phyloP scores from a whole-genome alignment of 192 early-diverging fungal species.

The Phycomyces blakesleeanus region DNA sequence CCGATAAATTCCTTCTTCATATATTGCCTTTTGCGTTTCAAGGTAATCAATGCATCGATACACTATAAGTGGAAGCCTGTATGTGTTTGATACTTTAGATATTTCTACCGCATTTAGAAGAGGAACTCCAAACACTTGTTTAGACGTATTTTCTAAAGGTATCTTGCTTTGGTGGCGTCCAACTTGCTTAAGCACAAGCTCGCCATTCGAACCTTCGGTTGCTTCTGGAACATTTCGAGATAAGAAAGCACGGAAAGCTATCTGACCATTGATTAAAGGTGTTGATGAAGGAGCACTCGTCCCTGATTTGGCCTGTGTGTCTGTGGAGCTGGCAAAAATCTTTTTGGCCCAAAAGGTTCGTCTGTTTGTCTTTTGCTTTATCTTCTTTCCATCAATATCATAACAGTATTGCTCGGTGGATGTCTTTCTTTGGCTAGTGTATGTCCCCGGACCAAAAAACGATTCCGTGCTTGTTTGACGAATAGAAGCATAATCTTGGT shows the following conservation, averaged over 20 bases:
- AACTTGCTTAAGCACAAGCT: not conserved
- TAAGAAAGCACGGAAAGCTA: slow-evolving; percentile 26
- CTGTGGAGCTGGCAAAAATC: slow-evolving; percentile 20
- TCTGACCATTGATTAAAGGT: not conserved
- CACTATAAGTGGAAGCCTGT: slow-evolving; percentile 87
- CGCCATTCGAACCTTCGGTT: not conserved
- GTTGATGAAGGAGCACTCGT: not conserved
- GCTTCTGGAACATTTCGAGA: slow-evolving; percentile 16
- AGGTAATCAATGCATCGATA: slow-evolving; percentile 96
- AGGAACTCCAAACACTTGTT: slow-evolving; percentile 80
- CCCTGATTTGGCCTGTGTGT: not conserved
- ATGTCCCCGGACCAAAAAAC: not conserved
- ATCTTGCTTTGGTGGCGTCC: not conserved
- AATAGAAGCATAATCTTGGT: not conserved
- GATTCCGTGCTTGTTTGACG: not conserved
- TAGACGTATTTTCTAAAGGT: slow-evolving; percentile 8
- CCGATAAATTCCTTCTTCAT: slow-evolving; percentile 96
- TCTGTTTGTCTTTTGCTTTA: slow-evolving; percentile 26
- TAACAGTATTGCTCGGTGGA: not conserved
- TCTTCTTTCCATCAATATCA: slow-evolving; percentile 20
- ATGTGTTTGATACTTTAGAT: slow-evolving; percentile 69
- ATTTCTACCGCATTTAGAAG: slow-evolving; percentile 74
- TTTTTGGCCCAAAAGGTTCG: slow-evolving; percentile 39
- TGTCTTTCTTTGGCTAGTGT: slow-evolving; percentile 2
- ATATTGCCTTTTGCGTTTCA: slow-evolving; percentile 80